These are phyloP conservation scores for Candida nitratophila DNA, from an alignment of 805 yeast genomes.

Conservation along the genomic window DNA sequence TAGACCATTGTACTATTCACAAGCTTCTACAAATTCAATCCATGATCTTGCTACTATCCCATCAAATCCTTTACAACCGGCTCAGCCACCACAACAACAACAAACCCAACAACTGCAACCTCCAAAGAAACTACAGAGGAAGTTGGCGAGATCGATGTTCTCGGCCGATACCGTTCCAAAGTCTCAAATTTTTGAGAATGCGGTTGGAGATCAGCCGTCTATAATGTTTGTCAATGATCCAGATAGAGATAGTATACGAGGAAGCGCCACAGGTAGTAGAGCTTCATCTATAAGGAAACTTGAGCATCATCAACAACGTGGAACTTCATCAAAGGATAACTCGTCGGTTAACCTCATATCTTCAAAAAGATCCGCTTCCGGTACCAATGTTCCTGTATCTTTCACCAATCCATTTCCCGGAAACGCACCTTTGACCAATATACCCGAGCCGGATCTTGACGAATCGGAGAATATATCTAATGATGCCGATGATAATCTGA, in stretches of 20 bases:
- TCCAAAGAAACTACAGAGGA: constrained; percentile 6
- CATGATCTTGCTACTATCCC: background rate
- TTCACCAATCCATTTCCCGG: background rate
- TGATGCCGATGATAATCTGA: constrained; percentile 11
- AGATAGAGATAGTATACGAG: constrained; percentile 7
- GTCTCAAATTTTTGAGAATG: constrained; percentile 60
- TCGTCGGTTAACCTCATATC: background rate
- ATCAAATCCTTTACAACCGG: background rate
- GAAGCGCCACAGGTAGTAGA: background rate
- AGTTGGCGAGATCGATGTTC: constrained; percentile 49
- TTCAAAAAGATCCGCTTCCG: background rate
- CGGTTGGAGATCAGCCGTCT: constrained; percentile 61
- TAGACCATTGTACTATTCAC: constrained; percentile 14
- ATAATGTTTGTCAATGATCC: constrained; percentile 51
- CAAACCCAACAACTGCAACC: background rate
- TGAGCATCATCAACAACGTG: background rate
- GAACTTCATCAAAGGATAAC: background rate
- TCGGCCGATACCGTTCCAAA: constrained; percentile 68
- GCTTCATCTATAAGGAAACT: constrained; percentile 1
- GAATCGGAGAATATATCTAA: background rate
- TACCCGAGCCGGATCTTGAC: background rate
- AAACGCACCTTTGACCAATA: background rate
- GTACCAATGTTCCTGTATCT: background rate
- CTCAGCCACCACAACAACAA: background rate
- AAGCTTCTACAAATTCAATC: constrained; percentile 14